Base-by-base conservation (phyloP, 306 rosid genomes). In the Malus sylvestris region DNA sequence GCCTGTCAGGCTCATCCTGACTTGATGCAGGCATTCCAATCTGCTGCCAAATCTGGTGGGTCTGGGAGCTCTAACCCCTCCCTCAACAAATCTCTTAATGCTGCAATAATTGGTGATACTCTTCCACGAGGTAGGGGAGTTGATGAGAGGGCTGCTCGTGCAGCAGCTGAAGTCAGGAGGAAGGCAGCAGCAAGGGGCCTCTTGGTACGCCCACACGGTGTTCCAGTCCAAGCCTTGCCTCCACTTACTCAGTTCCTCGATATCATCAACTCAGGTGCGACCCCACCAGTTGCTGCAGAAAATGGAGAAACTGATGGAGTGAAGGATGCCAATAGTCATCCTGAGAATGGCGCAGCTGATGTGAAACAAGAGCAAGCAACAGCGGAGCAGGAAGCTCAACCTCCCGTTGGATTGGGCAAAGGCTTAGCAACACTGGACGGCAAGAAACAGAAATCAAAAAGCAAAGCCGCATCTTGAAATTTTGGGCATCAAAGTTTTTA, bases 101-200 rank as follows among this genome's bases (percentile, higher is more conserved):
- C 97, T 74, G 92, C 96, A 6, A 73, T 96, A 7, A 82, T 92
- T 19, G 91, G 98, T 49, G 97, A 93, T 74, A 73, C 82, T 66
- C 88, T 87, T 51, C 91, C 93, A 3, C 86, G 97, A 55, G 98
- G 99, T 67, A 91, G 97, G 83, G 99, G 99, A 72, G 88, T 80
- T 12, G 99, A 96, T 70, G 98, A 92, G 87, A 86, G 99, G 84
- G 99, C 97, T 40, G 97, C 93, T 35, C 91, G 98, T 3, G 99
- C 98, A 4, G 91, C 97, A 67, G 97, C 99, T 14, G 99, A 89
- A 79, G 93, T 79, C 62, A 88, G 99, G 81, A 96, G 88, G 92
- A 96, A 92, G 82, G 99, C 97, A 62, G 96, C 92, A 0, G 99
- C 99, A 57, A 83, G 90, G 78, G 98, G 99, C 29, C 89, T 96